These are phyloP conservation scores for Raffaelea albimanens DNA, from an alignment of 2,329 filamentous ascomycete species.

Conservation along the genomic window DNA sequence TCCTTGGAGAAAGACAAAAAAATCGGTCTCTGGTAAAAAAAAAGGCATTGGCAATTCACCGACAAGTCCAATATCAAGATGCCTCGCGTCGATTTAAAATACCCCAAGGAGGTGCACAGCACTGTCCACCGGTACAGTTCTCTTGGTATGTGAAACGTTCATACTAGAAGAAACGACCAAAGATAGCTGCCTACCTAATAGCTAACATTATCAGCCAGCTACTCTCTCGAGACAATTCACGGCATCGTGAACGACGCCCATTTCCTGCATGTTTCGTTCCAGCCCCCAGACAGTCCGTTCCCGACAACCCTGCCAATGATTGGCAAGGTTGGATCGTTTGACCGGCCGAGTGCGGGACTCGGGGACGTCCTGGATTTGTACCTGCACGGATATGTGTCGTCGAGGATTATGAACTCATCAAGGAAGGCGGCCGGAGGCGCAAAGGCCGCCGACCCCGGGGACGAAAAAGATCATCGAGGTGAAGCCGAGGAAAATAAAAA, in stretches of 20 bases:
- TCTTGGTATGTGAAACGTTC: conserved; percentile 37
- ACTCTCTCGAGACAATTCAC: conserved; percentile 66
- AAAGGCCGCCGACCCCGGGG: not conserved
- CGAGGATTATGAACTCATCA: conserved; percentile 63
- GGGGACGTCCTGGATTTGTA: conserved; percentile 66
- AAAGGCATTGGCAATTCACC: too few species aligned
- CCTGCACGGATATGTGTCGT: conserved; percentile 76
- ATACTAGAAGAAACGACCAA: too few species aligned
- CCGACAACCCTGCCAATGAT: conserved; percentile 78
- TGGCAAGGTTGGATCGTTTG: conserved; percentile 68
- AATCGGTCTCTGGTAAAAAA: not conserved
- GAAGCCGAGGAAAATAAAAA: not conserved
- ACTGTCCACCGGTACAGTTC: conserved; percentile 59
- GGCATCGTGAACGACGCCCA: conserved; percentile 63
- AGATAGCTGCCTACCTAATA: too few species aligned
- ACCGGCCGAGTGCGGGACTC: conserved; percentile 46
- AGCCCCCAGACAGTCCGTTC: conserved; percentile 53
- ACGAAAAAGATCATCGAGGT: not conserved
- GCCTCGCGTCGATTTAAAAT: conserved; percentile 39
- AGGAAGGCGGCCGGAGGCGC: conserved; percentile 16
- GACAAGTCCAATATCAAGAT: conserved; percentile 24
- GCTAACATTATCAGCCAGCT: conserved; percentile 42
- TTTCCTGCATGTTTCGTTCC: conserved; percentile 75
- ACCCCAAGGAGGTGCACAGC: conserved; percentile 54
- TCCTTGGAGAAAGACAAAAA: not conserved